A percentile compares a stretch with the other conserved stretches of the same genome.
Conservation (phyloP, 179 eudicot species). For the Beta lomatogona region DNA sequence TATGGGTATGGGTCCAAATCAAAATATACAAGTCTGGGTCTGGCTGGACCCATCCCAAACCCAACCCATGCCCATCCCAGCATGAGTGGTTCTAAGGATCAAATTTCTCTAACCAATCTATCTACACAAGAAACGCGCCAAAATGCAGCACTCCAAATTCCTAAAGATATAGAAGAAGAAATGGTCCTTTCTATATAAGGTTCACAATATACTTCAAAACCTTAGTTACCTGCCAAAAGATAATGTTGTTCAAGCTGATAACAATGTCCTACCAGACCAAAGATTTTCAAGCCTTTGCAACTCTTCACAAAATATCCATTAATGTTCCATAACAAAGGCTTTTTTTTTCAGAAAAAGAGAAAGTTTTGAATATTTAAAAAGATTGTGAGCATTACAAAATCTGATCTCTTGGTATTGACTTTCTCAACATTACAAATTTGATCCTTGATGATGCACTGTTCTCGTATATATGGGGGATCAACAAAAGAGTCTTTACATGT, state of each 20-base stretch:
- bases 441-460: neutral
- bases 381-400: neutral
- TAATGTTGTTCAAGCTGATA: neutral
- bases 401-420: neutral
- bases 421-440: slow-evolving; percentile 6
- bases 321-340: neutral
- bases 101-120: no score
- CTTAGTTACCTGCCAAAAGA: no score
- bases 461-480: neutral
- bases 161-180: no score
- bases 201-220: no score
- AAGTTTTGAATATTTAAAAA: neutral
- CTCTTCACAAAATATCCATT: neutral
- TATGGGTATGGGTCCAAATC: no score
- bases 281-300: neutral
- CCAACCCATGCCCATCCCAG: no score
- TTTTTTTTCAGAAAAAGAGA: neutral
- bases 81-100: no score
- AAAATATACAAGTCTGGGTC: no score
- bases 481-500: neutral
- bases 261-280: neutral
- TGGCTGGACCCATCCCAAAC: no score
- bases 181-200: no score
- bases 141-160: no score
- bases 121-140: no score